Conservation (phyloP, 345 rosid genomes). For the Firmiana major region DNA sequence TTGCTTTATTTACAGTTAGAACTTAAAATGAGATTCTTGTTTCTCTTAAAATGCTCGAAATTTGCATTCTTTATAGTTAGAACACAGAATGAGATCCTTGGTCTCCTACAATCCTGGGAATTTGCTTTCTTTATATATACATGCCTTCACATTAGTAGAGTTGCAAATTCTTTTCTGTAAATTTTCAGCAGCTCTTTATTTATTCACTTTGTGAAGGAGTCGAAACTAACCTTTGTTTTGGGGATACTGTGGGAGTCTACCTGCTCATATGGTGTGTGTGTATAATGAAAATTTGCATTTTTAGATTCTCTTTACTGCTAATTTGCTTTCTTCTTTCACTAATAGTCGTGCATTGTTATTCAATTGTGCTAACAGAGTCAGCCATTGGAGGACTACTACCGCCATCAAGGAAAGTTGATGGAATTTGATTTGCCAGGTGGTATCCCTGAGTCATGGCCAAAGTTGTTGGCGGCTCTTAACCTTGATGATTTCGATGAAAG, state of each 20-base stretch:
- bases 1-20: background rate
- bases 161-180: background rate
- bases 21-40: background rate
- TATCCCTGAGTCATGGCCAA: slow-evolving; percentile 96
- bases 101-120: background rate
- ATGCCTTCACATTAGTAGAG: too few species aligned
- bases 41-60: background rate
- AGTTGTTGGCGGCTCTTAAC: slow-evolving; percentile 81
- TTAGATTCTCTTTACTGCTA: background rate
- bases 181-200: background rate
- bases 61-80: background rate
- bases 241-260: background rate
- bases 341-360: background rate
- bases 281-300: background rate
- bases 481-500: slow-evolving; percentile 75
- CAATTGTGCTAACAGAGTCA: slow-evolving; percentile 59
- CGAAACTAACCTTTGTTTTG: background rate
- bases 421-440: slow-evolving; percentile 95
- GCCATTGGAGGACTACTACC: slow-evolving; percentile 85
- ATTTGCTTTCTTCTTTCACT: background rate
- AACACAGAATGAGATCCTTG: background rate
- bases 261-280: background rate
- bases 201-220: background rate
- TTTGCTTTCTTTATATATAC: background rate
- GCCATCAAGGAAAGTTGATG: slow-evolving; percentile 61